phyloP scores from a whole-genome alignment of 164 flowering plant genomes.

The Akebia trifoliata region DNA sequence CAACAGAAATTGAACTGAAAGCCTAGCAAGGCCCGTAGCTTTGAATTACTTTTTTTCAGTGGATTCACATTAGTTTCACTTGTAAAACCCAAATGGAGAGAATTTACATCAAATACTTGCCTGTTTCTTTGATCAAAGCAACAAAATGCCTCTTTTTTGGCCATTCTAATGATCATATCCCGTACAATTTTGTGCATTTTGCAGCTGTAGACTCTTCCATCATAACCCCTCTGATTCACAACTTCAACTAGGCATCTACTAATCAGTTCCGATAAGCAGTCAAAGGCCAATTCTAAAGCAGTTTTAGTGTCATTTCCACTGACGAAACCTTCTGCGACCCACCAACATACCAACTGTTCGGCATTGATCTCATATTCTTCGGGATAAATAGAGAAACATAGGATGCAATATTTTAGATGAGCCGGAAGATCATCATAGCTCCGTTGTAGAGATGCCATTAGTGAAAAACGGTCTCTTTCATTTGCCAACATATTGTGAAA shows the following conservation, averaged over 20 bases:
- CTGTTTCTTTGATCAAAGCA: too few relatives aligned
- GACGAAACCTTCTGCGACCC: constrained; percentile 22
- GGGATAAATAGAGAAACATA: too few relatives aligned
- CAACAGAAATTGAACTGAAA: constrained; percentile 2
- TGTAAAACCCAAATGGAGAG: too few relatives aligned
- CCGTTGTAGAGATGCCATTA: background rate
- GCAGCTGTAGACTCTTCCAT: constrained; percentile 25
- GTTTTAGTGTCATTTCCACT: constrained; percentile 3
- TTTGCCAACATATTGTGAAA: background rate
- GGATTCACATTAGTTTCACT: too few relatives aligned
- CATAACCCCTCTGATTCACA: constrained; percentile 13
- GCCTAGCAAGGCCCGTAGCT: constrained; percentile 17
- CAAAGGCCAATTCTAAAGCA: constrained; percentile 13
- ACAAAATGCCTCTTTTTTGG: constrained; percentile 15
- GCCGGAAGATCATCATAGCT: background rate
- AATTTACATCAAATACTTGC: too few relatives aligned
- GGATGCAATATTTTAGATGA: background rate
- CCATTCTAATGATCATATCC: constrained; percentile 16
- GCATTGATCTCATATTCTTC: too few relatives aligned
- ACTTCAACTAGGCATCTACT: constrained; percentile 22
- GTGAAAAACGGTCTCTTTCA: background rate
- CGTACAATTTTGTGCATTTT: constrained; percentile 26
- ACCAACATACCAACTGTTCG: constrained; percentile 23
- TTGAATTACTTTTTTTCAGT: constrained; percentile 6
- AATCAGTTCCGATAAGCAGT: constrained; percentile 12